Base-by-base conservation (phyloP, 2,329 filamentous ascomycete genomes). In the Alternaria angustiovoidea region DNA sequence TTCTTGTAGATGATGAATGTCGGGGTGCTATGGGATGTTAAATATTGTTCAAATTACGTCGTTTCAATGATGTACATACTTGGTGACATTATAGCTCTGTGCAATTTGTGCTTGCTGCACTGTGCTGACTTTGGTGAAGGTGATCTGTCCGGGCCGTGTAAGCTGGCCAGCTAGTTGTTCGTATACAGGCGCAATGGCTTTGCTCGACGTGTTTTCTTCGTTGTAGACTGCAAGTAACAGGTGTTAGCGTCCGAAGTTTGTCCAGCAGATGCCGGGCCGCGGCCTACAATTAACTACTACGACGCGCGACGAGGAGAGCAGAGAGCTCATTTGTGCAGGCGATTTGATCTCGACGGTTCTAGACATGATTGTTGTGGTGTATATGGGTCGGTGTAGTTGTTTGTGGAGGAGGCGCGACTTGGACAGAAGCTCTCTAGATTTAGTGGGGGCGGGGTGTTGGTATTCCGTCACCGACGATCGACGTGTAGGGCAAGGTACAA, bases 251-350 rank as follows among this genome's bases (percentile, higher is more conserved):
- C 43, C 46, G 53, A 52, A 71, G 62, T 67, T 71, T 65, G 69
- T 44, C 61, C 54, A 48, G 43, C 24, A 30, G 54, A n/a, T 43
- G 48, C 65, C 39, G 51, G 59, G 42, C 46, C 52, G 61, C 57
- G 62, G 84, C 92, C 86, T 83, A 96, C 93, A 97, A 81, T 97
- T 92, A 73, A 90, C 89, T 55, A 98, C 89, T 42, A 98, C 92
- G 61, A 97, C 87, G 67, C 87, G 88, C 34, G 91, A 93, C 56
- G 86, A 88, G 63, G 86, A 86, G 63, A 97, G 84, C 92, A 96
- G 72, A 16, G 69, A 67, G 64, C 67, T 77, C 63, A 80, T 72
- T 67, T 81, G 78, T 41, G 73, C 63, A 12, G 81, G 76, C 47
- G 81, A 82, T 41, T 77, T 74, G 61, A 83, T 81, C 59, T 80